Evolutionary conservation across 352 stramenopile genomes (phyloP).

Genomic region (Phytophthora pini): DNA sequence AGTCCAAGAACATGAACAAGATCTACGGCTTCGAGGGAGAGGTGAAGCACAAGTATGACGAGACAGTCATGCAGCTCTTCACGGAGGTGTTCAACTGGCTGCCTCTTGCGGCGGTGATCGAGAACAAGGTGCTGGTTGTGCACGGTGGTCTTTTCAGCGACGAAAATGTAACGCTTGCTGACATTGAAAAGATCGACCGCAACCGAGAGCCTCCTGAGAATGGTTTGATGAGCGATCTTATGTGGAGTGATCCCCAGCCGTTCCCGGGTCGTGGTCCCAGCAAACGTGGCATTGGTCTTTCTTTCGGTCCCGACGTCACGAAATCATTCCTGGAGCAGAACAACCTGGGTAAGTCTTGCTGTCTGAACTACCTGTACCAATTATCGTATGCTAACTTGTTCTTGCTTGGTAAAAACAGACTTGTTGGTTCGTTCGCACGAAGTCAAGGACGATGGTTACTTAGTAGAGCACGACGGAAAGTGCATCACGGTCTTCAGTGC

Average conservation of each 20-base stretch:
- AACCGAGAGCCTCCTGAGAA: conserved; percentile 95
- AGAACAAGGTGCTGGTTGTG: conserved; percentile 96
- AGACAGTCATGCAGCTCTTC: conserved; percentile 99
- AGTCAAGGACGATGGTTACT: conserved; percentile 99
- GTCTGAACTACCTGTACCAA: background rate
- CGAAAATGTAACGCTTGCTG: conserved; percentile 93
- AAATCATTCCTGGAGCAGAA: conserved; percentile 97
- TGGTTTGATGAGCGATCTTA: conserved; percentile 92
- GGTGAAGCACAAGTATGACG: conserved; percentile 99
- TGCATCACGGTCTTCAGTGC: conserved; percentile 99
- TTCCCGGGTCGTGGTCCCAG: conserved; percentile 94
- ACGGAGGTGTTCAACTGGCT: conserved; percentile 99
- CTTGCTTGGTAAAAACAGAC: conserved; percentile 50
- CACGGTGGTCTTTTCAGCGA: conserved; percentile 97
- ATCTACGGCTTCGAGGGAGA: conserved; percentile 99
- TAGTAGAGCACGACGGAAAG: conserved; percentile 99
- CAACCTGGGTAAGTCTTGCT: conserved; percentile 80
- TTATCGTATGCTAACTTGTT: conserved; percentile 8
- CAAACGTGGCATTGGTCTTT: conserved; percentile 97
- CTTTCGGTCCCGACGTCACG: conserved; percentile 98
- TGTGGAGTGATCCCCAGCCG: conserved; percentile 97
- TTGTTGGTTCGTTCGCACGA: conserved; percentile 99
- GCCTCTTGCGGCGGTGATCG: conserved; percentile 94
- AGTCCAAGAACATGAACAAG: conserved; percentile 99
- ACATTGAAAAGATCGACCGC: conserved; percentile 96